Base-by-base conservation (phyloP, 306 rosid species). In the Carpinus viminea region DNA sequence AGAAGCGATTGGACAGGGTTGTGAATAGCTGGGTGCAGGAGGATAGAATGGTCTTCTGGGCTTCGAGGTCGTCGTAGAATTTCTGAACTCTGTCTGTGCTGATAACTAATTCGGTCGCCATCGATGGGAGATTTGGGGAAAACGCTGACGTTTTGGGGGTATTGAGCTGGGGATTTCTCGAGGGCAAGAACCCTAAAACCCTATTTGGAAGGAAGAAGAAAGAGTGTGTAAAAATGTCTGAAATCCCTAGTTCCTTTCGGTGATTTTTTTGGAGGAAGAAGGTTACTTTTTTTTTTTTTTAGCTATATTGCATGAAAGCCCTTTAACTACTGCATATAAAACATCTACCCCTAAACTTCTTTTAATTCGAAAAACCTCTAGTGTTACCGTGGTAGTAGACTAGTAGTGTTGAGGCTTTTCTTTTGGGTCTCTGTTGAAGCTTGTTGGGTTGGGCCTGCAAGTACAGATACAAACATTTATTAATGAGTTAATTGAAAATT, bases 1-100 rank as follows among this genome's bases (percentile, higher is more conserved):
- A 60, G 82, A 87, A 92, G 74, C 80, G 91, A 9, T 68, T 65
- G 60, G 93, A 84, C 31, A 92, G 82, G 62, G 83, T 68, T 34
- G 91, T 66, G 89, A 76, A 92, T 8, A 90, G 85, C 60, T 80
- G 41, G 17, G 96, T 87, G 82, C 93, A 92, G 51, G 82, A 83
- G 72, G 79, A 76, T 12, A 92, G 85, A 12, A 88, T 62, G 66
- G 72, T 68, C 78, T 87, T 90, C 21, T 83, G 95, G 7, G 84
- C 72, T 77, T 86, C 93, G 1, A 92, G 85, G 79, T 90, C 86
- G 46, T 87, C 74, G 86, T 90, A 89, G 86, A 92, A 92, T 71
- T 85, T 79, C 56, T 82, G 80, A 54, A 92, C 86, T 13, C 75
- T 85, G 45, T 83, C 85, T 38, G 89, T 75, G 78, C 59, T 48